phyloP scores from a whole-genome alignment of 768 basidiomycete genomes.

The Russula abietina region DNA sequence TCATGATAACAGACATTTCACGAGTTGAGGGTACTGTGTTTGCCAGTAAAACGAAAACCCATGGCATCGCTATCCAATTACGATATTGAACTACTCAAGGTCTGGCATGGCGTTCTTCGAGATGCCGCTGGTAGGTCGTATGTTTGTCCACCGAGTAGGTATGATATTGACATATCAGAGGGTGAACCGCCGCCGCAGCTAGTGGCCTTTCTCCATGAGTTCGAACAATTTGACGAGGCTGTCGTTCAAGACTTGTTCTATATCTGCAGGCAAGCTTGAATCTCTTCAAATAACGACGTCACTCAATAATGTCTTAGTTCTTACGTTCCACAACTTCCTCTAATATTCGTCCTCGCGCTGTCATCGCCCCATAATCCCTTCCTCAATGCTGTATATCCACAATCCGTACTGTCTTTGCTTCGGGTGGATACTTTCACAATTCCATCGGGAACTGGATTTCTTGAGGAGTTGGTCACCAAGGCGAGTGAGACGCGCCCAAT shows the following conservation, averaged over 20 bases:
- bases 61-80: slow-evolving; percentile 49
- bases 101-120: slow-evolving; percentile 50
- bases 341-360: slow-evolving; percentile 59
- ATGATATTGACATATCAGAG: slow-evolving; percentile 19
- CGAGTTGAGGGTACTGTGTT: slow-evolving; percentile 28
- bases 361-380: slow-evolving; percentile 51
- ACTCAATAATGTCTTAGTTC: slow-evolving; percentile 36
- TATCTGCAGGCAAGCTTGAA: slow-evolving; percentile 52
- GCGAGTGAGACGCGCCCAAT: slow-evolving; percentile 32
- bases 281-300: not conserved
- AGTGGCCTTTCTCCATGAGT: slow-evolving; percentile 61
- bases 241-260: slow-evolving; percentile 66
- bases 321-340: slow-evolving; percentile 47
- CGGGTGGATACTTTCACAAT: slow-evolving; percentile 47
- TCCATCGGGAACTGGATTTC: slow-evolving; percentile 42
- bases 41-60: slow-evolving; percentile 40
- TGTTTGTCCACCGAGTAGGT: not conserved
- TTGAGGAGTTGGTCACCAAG: slow-evolving; percentile 51
- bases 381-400: slow-evolving; percentile 54
- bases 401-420: slow-evolving; percentile 52
- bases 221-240: slow-evolving; percentile 60
- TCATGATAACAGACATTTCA: not conserved
- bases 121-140: slow-evolving; percentile 22
- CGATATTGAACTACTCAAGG: slow-evolving; percentile 54
- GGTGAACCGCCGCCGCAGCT: slow-evolving; percentile 35